A percentile compares a stretch with the other conserved stretches of the same genome.
Conservation (phyloP, 495 filamentous ascomycete species). For the Parathielavia appendiculata region DNA sequence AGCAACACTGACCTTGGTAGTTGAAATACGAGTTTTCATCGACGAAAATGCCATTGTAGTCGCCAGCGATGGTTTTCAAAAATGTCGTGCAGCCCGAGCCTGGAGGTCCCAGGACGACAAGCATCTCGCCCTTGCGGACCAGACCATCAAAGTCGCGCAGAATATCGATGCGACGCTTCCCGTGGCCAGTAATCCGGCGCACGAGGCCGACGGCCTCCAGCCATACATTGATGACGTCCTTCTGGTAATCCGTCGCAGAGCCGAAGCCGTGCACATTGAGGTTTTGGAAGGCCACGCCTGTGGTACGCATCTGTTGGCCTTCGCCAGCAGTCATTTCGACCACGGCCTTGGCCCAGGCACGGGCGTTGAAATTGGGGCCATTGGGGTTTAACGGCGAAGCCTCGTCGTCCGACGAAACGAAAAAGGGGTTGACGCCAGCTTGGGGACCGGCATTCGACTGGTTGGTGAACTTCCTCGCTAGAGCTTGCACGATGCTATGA, state of each 20-base stretch:
- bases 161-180: slow-evolving; percentile 66
- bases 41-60: slow-evolving; percentile 66
- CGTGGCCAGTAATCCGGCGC: slow-evolving; percentile 45
- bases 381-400: slow-evolving; percentile 49
- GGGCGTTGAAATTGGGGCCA: slow-evolving; percentile 48
- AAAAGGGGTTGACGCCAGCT: slow-evolving; percentile 34
- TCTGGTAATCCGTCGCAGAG: slow-evolving; percentile 73
- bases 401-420: slow-evolving; percentile 30
- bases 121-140: slow-evolving; percentile 72
- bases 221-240: slow-evolving; percentile 62
- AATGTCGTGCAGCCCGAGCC: slow-evolving; percentile 76
- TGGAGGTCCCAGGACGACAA: slow-evolving; percentile 72
- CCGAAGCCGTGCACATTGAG: slow-evolving; percentile 75
- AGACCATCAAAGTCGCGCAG: slow-evolving; percentile 72
- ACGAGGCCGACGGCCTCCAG: slow-evolving; percentile 47
- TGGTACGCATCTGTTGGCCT: slow-evolving; percentile 44
- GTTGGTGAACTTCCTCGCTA: slow-evolving; percentile 42
- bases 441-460: slow-evolving; percentile 34
- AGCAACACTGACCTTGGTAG: slow-evolving; percentile 54
- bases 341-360: slow-evolving; percentile 52
- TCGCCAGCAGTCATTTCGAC: slow-evolving; percentile 42
- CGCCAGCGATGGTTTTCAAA: slow-evolving; percentile 72
- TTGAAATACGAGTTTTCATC: slow-evolving; percentile 63
- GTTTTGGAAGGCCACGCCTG: slow-evolving; percentile 54
- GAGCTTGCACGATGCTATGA: slow-evolving; percentile 40